Evolutionary conservation across 1,139 yeast genomes (phyloP).

Genomic region (Yamadazyma songkhlaensis): DNA sequence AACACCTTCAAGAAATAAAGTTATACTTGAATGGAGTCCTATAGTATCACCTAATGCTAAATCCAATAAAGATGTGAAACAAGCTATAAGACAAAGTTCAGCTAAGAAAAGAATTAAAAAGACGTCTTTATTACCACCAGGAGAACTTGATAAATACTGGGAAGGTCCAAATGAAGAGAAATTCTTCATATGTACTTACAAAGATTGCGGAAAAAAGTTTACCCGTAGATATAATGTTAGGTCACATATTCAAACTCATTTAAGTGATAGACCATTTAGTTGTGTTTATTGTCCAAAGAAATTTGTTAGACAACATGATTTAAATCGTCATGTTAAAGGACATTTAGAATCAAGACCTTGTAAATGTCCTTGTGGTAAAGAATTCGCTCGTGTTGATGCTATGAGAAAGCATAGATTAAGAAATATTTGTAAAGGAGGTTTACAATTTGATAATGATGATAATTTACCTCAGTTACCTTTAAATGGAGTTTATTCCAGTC

Average conservation of each 20-base stretch:
- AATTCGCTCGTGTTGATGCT: conserved; percentile 88
- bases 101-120: conserved; percentile 49
- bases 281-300: conserved; percentile 63
- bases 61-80: conserved; percentile 33
- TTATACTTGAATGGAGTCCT: conserved; percentile 55
- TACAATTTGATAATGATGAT: conserved; percentile 1
- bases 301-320: conserved; percentile 89
- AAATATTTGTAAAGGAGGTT: conserved; percentile 74
- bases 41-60: conserved; percentile 46
- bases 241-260: conserved; percentile 95
- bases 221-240: conserved; percentile 91
- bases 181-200: conserved; percentile 68
- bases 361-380: conserved; percentile 87
- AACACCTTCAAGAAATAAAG: conserved; percentile 36
- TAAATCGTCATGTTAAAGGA: conserved; percentile 85
- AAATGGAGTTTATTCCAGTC: conserved; percentile 23
- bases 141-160: conserved; percentile 82
- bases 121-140: conserved; percentile 82
- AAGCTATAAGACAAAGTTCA: conserved; percentile 39
- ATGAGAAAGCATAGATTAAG: conserved; percentile 76
- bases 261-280: conserved; percentile 85
- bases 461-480: background rate
- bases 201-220: conserved; percentile 80
- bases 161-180: conserved; percentile 73
- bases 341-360: conserved; percentile 73